Conservation (phyloP, 805 yeast genomes). For the Candida namnaoensis region DNA sequence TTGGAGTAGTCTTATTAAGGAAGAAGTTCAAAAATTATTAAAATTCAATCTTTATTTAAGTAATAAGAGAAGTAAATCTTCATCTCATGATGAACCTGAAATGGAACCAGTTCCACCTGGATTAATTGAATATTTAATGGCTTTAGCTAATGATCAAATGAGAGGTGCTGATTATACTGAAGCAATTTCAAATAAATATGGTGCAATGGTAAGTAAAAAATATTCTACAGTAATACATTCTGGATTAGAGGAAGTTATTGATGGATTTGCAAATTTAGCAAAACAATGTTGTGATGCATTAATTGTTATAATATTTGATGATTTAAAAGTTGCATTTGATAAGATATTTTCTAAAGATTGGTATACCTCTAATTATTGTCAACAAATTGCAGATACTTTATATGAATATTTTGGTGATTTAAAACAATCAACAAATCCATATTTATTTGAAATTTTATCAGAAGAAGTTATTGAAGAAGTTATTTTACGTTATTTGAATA, state of each 20-base stretch:
- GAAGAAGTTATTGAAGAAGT: conserved; percentile 47
- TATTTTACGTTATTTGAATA: conserved; percentile 38
- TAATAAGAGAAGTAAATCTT: conserved; percentile 20
- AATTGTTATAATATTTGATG: conserved; percentile 60
- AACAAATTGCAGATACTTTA: conserved; percentile 63
- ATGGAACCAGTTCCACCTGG: conserved; percentile 57
- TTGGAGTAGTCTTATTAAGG: conserved; percentile 49
- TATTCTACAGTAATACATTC: conserved; percentile 52
- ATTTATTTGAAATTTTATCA: conserved; percentile 42
- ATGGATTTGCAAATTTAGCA: conserved; percentile 72
- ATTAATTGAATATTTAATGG: conserved; percentile 69
- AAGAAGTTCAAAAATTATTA: conserved; percentile 36
- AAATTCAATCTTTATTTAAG: conserved; percentile 15
- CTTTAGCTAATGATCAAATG: conserved; percentile 79
- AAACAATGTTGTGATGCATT: conserved; percentile 50
- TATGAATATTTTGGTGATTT: conserved; percentile 67
- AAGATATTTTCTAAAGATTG: conserved; percentile 60
- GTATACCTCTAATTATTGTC: conserved; percentile 53
- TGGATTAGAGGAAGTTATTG: conserved; percentile 56
- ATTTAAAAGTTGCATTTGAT: conserved; percentile 53
- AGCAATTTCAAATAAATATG: conserved; percentile 57
- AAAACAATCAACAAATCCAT: conserved; percentile 40
- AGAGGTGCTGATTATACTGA: conserved; percentile 63
- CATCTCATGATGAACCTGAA: conserved; percentile 28
- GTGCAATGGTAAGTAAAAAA: conserved; percentile 55